Percentiles rank a stretch among this genome's conserved stretches.
Conservation (phyloP, 108 stramenopile species). For the Skeletonema tropicum region DNA sequence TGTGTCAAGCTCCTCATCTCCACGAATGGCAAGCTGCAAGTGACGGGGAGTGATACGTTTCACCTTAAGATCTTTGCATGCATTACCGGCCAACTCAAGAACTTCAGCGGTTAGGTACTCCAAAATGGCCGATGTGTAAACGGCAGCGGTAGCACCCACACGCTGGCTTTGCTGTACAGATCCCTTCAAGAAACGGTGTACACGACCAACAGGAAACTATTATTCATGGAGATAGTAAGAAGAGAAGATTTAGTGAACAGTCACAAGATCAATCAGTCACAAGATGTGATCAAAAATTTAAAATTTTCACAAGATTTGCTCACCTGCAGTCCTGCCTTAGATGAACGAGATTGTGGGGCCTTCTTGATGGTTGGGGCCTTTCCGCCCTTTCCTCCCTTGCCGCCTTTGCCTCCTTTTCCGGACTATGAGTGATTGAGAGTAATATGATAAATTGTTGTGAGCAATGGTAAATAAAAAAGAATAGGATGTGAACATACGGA, state of each 20-base stretch:
- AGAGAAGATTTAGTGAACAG: neutral
- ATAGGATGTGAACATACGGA: neutral
- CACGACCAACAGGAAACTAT: constrained; percentile 98
- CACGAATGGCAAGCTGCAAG: constrained; percentile 99
- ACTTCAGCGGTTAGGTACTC: constrained; percentile 99
- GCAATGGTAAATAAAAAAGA: neutral
- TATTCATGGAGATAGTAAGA: constrained; percentile 10
- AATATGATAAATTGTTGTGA: neutral
- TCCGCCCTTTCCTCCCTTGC: constrained; percentile 99
- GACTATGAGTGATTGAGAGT: constrained; percentile 48
- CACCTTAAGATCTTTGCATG: constrained; percentile 99
- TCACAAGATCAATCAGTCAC: neutral
- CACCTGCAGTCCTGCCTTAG: constrained; percentile 95
- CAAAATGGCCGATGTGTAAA: constrained; percentile 99
- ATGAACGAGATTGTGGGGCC: constrained; percentile 97
- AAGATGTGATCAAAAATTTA: neutral
- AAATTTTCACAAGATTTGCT: constrained; percentile 1
- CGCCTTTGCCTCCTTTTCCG: constrained; percentile 97
- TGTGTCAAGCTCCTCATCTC: constrained; percentile 98
- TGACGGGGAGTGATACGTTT: constrained; percentile 99
- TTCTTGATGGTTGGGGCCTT: constrained; percentile 98
- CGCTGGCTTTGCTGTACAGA: constrained; percentile 94
- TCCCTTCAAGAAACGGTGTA: constrained; percentile 98
- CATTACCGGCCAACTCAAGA: constrained; percentile 98
- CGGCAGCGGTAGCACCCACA: constrained; percentile 99